Percentiles rank a stretch among this genome's conserved stretches.
Conservation (phyloP, 1,284 basidiomycete genomes). For the Golubevia sp. region DNA sequence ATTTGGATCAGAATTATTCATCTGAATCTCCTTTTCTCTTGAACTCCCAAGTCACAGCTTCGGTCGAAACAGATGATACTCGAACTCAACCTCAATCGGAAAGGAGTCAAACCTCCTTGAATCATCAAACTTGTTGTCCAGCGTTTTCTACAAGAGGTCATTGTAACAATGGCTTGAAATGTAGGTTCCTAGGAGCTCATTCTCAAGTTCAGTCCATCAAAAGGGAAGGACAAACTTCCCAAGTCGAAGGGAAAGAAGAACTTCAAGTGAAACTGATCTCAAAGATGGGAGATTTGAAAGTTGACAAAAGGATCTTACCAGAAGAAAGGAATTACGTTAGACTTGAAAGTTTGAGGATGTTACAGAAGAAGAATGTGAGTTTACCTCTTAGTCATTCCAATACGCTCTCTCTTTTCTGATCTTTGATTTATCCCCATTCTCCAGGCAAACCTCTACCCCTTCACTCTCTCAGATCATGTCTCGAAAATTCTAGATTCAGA, state of each 20-base stretch:
- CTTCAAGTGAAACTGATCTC: neutral
- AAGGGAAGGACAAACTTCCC: neutral
- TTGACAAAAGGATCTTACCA: neutral
- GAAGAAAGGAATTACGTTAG: neutral
- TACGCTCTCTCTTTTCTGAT: neutral
- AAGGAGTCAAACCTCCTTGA: no score
- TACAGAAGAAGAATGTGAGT: neutral
- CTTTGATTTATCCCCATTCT: no score
- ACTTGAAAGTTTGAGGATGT: neutral
- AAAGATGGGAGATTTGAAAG: neutral
- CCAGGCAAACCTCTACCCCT: no score
- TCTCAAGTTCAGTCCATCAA: neutral
- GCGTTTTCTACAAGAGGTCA: constrained; percentile 75
- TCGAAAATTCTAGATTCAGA: no score
- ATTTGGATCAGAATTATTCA: constrained; percentile 28
- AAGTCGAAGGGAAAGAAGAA: constrained; percentile 1
- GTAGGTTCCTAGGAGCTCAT: constrained; percentile 85
- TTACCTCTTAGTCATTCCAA: neutral
- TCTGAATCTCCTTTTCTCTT: constrained; percentile 10
- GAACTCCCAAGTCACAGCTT: neutral
- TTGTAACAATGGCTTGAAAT: constrained; percentile 86
- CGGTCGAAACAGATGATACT: neutral
- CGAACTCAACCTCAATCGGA: neutral
- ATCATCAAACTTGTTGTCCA: constrained; percentile 68
- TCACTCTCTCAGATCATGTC: no score